phyloP scores from a whole-genome alignment of 805 yeast species.

The Clavispora fructus region DNA sequence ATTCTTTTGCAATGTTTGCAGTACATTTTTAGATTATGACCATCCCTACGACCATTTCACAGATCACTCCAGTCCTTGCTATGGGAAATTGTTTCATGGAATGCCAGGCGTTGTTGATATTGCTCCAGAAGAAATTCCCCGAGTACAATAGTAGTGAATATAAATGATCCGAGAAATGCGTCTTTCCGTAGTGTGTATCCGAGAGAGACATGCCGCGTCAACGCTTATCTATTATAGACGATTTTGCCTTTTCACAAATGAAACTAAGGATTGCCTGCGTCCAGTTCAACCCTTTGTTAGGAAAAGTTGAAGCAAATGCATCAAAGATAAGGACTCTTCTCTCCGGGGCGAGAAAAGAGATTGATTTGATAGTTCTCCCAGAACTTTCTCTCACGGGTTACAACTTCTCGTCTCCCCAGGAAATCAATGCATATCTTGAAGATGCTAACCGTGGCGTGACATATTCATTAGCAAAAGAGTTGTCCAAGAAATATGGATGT shows the following conservation, averaged over 20 bases:
- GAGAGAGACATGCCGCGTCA: too few species aligned
- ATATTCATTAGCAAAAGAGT: constrained; percentile 50
- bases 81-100: constrained; percentile 50
- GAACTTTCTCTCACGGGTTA: constrained; percentile 86
- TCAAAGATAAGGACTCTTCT: constrained; percentile 41
- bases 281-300: constrained; percentile 64
- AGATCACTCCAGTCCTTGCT: constrained; percentile 39
- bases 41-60: constrained; percentile 53
- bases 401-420: constrained; percentile 45
- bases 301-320: constrained; percentile 51
- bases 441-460: constrained; percentile 41
- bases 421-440: constrained; percentile 58
- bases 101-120: constrained; percentile 20
- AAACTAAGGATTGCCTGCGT: constrained; percentile 57
- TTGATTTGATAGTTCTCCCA: constrained; percentile 74
- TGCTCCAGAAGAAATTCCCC: neutral
- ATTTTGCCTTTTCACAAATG: constrained; percentile 20
- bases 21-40: constrained; percentile 27
- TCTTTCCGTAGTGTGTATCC: too few species aligned
- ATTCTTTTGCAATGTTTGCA: constrained; percentile 54
- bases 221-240: too few species aligned
- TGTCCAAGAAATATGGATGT: constrained; percentile 49
- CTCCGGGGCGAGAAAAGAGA: constrained; percentile 21
- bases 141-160: neutral
- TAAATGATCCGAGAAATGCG: neutral